Percentiles rank a stretch among this genome's conserved stretches.
These are phyloP conservation scores for Brassica nigra DNA, from an alignment of 345 rosid species.

Conservation along the genomic window DNA sequence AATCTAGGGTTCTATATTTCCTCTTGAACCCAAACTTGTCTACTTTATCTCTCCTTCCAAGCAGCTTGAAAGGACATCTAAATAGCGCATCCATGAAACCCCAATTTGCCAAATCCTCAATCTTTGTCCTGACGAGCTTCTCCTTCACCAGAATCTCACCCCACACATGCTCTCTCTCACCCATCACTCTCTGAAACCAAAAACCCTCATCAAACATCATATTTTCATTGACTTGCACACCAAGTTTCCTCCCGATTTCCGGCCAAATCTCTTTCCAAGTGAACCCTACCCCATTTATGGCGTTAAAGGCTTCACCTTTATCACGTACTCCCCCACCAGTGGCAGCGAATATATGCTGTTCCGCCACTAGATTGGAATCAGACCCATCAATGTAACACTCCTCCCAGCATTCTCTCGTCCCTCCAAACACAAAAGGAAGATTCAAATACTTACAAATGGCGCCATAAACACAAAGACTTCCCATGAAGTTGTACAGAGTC, in stretches of 20 bases:
- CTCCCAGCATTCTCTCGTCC: conserved; percentile 83
- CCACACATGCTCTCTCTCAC: conserved; percentile 60
- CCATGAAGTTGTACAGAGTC: conserved; percentile 71
- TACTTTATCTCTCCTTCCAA: conserved; percentile 68
- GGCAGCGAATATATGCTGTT: conserved; percentile 79
- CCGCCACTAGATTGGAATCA: conserved; percentile 73
- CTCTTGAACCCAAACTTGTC: conserved; percentile 65
- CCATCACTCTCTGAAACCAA: conserved; percentile 53
- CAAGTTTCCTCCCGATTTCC: conserved; percentile 56
- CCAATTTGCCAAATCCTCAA: conserved; percentile 85
- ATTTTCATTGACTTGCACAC: conserved; percentile 45
- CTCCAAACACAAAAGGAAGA: conserved; percentile 89
- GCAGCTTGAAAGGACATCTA: conserved; percentile 66
- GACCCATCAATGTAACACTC: conserved; percentile 76
- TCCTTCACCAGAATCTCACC: conserved; percentile 59
- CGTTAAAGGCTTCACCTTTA: conserved; percentile 67
- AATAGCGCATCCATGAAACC: conserved; percentile 71
- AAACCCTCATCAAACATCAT: conserved; percentile 54
- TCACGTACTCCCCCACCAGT: conserved; percentile 48
- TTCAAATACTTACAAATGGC: conserved; percentile 61
- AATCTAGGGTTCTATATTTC: conserved; percentile 60
- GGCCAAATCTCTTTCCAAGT: conserved; percentile 92
- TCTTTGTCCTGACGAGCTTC: conserved; percentile 52
- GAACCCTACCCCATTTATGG: conserved; percentile 68
- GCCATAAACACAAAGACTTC: conserved; percentile 77